Evolutionary conservation across 106 monocot genomes (phyloP).

Genomic region (Apostasia shenzhenica): DNA sequence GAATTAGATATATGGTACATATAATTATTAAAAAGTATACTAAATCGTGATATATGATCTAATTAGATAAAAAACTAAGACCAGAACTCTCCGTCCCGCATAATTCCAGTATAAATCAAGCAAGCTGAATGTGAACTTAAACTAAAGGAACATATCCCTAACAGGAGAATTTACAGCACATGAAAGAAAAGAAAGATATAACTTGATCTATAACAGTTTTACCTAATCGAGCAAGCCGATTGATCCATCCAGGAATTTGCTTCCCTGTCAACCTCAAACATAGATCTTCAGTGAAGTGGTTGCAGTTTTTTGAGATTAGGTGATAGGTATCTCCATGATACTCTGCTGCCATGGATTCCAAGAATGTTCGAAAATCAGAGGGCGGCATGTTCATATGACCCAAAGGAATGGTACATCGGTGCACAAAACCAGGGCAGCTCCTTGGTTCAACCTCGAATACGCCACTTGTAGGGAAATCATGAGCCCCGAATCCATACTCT

Average conservation of each 20-base stretch:
- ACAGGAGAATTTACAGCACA: too few species aligned
- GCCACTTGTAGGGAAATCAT: slow-evolving; percentile 58
- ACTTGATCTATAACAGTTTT: background rate
- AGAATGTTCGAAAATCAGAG: slow-evolving; percentile 47
- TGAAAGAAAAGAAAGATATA: too few species aligned
- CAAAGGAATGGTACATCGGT: slow-evolving; percentile 64
- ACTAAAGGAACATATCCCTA: too few species aligned
- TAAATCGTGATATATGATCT: too few species aligned
- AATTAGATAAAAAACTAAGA: too few species aligned
- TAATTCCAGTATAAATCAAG: too few species aligned
- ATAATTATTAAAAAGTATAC: too few species aligned
- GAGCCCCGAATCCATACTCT: slow-evolving; percentile 71
- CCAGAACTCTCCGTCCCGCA: too few species aligned
- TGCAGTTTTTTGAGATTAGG: slow-evolving; percentile 91
- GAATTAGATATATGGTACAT: too few species aligned
- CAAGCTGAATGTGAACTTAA: too few species aligned
- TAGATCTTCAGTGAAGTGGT: slow-evolving; percentile 89
- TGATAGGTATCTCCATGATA: slow-evolving; percentile 94
- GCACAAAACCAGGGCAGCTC: slow-evolving; percentile 57
- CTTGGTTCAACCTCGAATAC: slow-evolving; percentile 72
- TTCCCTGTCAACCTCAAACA: slow-evolving; percentile 54
- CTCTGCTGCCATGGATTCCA: slow-evolving; percentile 57
- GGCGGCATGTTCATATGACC: slow-evolving; percentile 43
- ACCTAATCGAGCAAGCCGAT: slow-evolving; percentile 86
- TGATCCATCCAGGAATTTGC: slow-evolving; percentile 81